These are phyloP conservation scores for Linderniella brevidens DNA, from an alignment of 257 asterid species.

Conservation along the genomic window DNA sequence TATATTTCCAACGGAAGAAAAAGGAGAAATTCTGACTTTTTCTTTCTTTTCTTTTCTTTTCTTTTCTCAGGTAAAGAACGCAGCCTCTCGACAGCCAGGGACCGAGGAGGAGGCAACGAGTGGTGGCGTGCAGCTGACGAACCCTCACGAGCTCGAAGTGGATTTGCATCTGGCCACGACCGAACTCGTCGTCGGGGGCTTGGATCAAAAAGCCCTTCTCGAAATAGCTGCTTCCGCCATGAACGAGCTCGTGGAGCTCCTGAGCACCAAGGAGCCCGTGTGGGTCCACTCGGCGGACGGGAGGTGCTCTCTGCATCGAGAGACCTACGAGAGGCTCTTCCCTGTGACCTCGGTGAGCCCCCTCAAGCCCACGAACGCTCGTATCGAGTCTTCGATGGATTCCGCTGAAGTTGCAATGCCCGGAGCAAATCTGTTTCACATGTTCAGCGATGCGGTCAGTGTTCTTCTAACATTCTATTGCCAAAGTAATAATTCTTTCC, in stretches of 20 bases:
- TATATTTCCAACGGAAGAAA: too few relatives aligned
- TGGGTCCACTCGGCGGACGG: constrained; percentile 39
- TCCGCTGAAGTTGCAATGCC: constrained; percentile 39
- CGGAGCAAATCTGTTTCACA: constrained; percentile 30
- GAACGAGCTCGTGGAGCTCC: constrained; percentile 40
- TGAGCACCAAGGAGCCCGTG: constrained; percentile 36
- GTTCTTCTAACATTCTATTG: constrained; percentile 2
- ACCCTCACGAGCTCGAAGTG: constrained; percentile 5
- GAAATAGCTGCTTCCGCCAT: constrained; percentile 27
- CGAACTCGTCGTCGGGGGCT: constrained; percentile 12
- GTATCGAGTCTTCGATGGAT: constrained; percentile 58
- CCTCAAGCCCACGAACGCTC: constrained; percentile 20
- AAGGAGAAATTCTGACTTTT: too few relatives aligned
- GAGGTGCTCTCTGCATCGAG: constrained; percentile 23
- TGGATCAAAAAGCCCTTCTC: constrained; percentile 20
- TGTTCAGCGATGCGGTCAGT: constrained; percentile 40
- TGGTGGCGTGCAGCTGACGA: too few relatives aligned
- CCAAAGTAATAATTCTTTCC: background rate
- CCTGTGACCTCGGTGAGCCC: constrained; percentile 15
- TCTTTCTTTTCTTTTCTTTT: too few relatives aligned
- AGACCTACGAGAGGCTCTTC: constrained; percentile 35
- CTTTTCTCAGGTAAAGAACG: too few relatives aligned
- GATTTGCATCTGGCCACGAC: constrained; percentile 8
- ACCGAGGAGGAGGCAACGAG: too few relatives aligned
- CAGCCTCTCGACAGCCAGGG: too few relatives aligned